These are phyloP conservation scores for Colletotrichum navitas DNA, from an alignment of 2,329 filamentous ascomycete genomes.

Conservation along the genomic window DNA sequence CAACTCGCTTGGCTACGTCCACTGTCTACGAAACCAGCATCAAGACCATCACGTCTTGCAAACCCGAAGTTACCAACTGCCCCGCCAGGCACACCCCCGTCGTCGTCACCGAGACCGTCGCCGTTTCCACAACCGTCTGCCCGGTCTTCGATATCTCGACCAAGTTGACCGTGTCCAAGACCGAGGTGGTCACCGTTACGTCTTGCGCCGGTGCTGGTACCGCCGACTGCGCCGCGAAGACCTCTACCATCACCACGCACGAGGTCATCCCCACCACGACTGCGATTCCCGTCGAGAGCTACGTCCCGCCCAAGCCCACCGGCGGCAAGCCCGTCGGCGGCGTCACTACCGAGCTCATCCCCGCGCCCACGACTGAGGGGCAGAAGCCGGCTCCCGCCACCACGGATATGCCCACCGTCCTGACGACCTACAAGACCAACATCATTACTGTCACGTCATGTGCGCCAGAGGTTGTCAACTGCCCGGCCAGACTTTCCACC, in stretches of 20 bases:
- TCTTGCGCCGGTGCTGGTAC: slow-evolving; percentile 45
- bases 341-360: slow-evolving; percentile 3
- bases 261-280: slow-evolving; percentile 30
- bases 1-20: slow-evolving; percentile 39
- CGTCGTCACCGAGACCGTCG: slow-evolving; percentile 49
- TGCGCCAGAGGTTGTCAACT: slow-evolving; percentile 57
- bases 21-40: slow-evolving; percentile 40
- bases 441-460: slow-evolving; percentile 66
- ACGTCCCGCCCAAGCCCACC: slow-evolving; percentile 26
- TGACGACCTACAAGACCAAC: slow-evolving; percentile 49
- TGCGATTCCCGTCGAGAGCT: slow-evolving; percentile 37
- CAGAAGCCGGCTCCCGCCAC: slow-evolving; percentile 47
- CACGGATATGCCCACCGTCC: slow-evolving; percentile 50
- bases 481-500: slow-evolving; percentile 51
- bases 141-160: slow-evolving; percentile 47
- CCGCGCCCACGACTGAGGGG: slow-evolving; percentile 39
- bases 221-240: slow-evolving; percentile 45
- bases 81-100: slow-evolving; percentile 30
- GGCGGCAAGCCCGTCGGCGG: slow-evolving; percentile 19
- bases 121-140: slow-evolving; percentile 61
- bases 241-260: slow-evolving; percentile 36
- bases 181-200: slow-evolving; percentile 48
- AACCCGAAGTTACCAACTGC: slow-evolving; percentile 30
- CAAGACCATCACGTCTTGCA: slow-evolving; percentile 43
- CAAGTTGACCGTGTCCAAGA: slow-evolving; percentile 43